Evolutionary conservation across 2,329 filamentous ascomycete species (phyloP), one percentile per base, ranked within the genome.

Genomic region (Magnaporthales sp.): DNA sequence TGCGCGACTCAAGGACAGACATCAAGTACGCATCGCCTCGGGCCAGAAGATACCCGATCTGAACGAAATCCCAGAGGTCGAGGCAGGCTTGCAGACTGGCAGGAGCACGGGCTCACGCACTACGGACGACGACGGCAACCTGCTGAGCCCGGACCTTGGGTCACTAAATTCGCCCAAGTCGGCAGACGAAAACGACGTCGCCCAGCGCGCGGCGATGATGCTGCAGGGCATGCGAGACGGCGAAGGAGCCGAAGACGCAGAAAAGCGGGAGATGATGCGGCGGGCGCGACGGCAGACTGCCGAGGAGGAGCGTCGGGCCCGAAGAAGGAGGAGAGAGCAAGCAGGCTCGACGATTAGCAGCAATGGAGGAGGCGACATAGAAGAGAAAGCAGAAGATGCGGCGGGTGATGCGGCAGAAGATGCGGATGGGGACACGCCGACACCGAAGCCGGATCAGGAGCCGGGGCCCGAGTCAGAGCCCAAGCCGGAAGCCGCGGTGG

Each of bases 21-120:
- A 97, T 74, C 91, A 96, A 78, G 91, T 95, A 32, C 91, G 94
- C 68, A 86, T 97, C 65, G 92, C 94, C 19, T 94, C 90, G 22
- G 94, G 93, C 9, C 92, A 97, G 73, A 86, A 94, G 73, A 90
- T 96, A n/a, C 91, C 91, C 1, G 92, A 96, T 67, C 71, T 83
- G 66, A 81, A 84, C 71, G 89, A 90, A 72, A 84, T 84, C 15
- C 82, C 86, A 65, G 86, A 88, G 67, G 78, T 81, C 30, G 86
- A 85, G 66, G 76, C 72, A 2, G 76, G 72, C 1, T 73, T 75
- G 70, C 78, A 64, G 31, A 67, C 67, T 31, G 68, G 65, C 63
- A 74, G 71, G 71, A 69, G 71, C 74, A 72, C 76, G 68, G 73
- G 73, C 66, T 74, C 73, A 68, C 69, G 77, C 73, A 75, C 78